Conservation (phyloP, 2,329 filamentous ascomycete genomes). For the Xylariaceae sp. region DNA sequence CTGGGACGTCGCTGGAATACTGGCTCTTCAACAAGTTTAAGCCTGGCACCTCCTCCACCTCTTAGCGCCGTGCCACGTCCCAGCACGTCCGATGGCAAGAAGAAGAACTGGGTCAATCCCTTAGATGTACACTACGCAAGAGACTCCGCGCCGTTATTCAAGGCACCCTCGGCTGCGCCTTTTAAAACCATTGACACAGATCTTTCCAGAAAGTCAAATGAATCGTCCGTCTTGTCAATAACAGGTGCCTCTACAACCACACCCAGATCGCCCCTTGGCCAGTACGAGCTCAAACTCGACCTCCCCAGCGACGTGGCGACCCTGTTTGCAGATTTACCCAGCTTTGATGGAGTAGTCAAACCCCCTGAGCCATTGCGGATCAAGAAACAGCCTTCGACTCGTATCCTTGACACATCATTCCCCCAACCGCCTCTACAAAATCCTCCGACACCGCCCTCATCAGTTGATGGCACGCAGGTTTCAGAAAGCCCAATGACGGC, state of each 20-base stretch:
- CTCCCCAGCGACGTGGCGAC: constrained; percentile 25
- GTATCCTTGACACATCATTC: constrained; percentile 7
- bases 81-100: constrained; percentile 30
- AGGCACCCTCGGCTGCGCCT: constrained; percentile 7
- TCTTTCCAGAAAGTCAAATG: not conserved
- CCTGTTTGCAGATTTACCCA: constrained; percentile 26
- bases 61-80: constrained; percentile 30
- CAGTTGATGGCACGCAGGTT: constrained; percentile 25
- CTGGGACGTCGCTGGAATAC: constrained; percentile 34
- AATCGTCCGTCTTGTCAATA: not conserved
- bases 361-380: constrained; percentile 23
- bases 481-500: constrained; percentile 12
- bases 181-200: constrained; percentile 1
- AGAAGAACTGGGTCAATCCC: constrained; percentile 43
- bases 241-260: constrained; percentile 18
- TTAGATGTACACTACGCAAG: constrained; percentile 44
- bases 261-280: constrained; percentile 38
- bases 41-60: constrained; percentile 27
- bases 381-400: constrained; percentile 17
- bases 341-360: constrained; percentile 23
- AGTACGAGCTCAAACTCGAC: constrained; percentile 36
- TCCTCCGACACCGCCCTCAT: constrained; percentile 35
- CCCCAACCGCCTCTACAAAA: constrained; percentile 19
- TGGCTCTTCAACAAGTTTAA: constrained; percentile 35
- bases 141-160: constrained; percentile 21